A percentile compares a stretch with the other conserved stretches of the same genome.
Conservation (phyloP, 2,329 filamentous ascomycete genomes). For the Teratosphaeria destructans region DNA sequence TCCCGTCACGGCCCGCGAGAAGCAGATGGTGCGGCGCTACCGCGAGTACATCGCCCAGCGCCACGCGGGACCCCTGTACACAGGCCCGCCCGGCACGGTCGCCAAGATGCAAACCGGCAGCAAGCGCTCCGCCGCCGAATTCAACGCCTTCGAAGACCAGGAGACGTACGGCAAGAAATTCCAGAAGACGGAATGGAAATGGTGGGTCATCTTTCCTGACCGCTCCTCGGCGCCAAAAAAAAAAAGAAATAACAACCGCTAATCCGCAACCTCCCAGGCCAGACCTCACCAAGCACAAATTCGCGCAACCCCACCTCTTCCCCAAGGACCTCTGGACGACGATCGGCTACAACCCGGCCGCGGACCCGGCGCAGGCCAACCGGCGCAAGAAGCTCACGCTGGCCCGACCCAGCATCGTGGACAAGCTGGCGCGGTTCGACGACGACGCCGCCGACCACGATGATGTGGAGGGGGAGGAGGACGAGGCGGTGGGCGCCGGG, state of each 20-base stretch:
- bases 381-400: constrained; percentile 4
- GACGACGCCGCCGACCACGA: constrained; percentile 3
- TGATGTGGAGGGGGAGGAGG: constrained; percentile 3
- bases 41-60: constrained; percentile 4
- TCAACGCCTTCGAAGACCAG: constrained; percentile 44
- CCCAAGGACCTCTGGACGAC: constrained; percentile 37
- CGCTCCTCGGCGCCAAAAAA: no score
- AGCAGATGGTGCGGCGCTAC: constrained; percentile 2
- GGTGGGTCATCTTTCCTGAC: background rate
- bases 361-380: background rate
- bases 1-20: constrained; percentile 2
- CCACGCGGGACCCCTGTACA: constrained; percentile 6
- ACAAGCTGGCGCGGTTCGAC: constrained; percentile 8
- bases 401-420: constrained; percentile 1
- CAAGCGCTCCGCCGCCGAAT: constrained; percentile 41
- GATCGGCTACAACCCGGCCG: constrained; percentile 22
- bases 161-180: constrained; percentile 30
- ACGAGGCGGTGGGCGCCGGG: constrained; percentile 47
- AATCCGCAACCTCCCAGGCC: constrained; percentile 16
- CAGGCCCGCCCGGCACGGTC: constrained; percentile 20
- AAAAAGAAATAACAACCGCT: background rate
- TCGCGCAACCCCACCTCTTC: constrained; percentile 39
- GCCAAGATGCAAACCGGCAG: constrained; percentile 35
- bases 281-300: constrained; percentile 40
- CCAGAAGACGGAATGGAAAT: constrained; percentile 24